Evolutionary conservation across 495 filamentous ascomycete species (phyloP), one percentile per base, ranked within the genome.

Genomic region (Elasticomyces elasticus): DNA sequence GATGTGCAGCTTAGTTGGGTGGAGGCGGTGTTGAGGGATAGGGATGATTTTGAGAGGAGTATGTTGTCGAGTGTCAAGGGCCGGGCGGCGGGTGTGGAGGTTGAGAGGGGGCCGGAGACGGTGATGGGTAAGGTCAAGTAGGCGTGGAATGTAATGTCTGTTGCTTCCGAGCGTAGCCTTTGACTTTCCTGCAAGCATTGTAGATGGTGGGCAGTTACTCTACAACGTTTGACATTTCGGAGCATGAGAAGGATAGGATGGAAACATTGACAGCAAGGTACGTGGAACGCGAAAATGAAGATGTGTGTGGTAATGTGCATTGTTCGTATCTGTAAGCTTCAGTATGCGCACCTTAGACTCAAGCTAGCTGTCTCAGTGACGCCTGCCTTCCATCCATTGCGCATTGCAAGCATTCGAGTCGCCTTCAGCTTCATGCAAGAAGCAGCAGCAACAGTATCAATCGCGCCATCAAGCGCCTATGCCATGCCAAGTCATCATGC

Each of bases 1-100:
- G 92, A 99, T 69, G 73, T 95, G 63, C 88, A 91, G 69, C 79
- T 95, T 48, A 83, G 81, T 25, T 99, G 92, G 92, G 89, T 97
- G n/a, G 92, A 99, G 73, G 81, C 85, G 19, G 92, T 94, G 55
- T 65, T 99, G 52, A 76, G 89, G 67, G 72, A 81, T 2, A 72
- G 92, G 53, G 92, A 99, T 69, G 92, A 99, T 69, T 95, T 94
- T 70, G 91, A 95, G 64, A 76, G 90, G 58, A 80, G 79, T 54
- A 87, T 95, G 86, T 67, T 96, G 54, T 89, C 86, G 64, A 76
- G 78, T 19, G 82, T 96, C 27, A 96, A 95, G 74, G 81, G 84
- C 5, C 80, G 82, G 66, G 89, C 88, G 1, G 88, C 86, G 19
- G 88, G 89, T 67, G 76, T 94, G 67, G 81, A 85, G 49, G 82